phyloP scores from a whole-genome alignment of 306 rosid species.

The Quillaja saponaria region DNA sequence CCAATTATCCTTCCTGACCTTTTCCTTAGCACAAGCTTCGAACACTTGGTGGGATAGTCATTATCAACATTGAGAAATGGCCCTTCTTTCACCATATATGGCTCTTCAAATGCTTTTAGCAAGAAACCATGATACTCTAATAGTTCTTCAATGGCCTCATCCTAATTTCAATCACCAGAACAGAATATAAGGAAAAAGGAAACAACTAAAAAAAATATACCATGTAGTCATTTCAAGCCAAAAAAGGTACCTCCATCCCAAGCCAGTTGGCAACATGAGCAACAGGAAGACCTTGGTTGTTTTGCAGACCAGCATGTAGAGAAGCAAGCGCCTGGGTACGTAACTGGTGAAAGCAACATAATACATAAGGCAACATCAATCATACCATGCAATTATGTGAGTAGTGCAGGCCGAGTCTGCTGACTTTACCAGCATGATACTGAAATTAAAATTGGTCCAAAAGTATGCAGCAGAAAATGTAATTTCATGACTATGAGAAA shows the following conservation, averaged over 20 bases:
- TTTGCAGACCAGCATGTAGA: constrained; percentile 84
- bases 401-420: too few relatives aligned
- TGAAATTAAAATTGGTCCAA: too few relatives aligned
- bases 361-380: constrained; percentile 10
- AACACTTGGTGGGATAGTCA: constrained; percentile 84
- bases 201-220: constrained; percentile 11
- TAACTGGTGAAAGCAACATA: constrained; percentile 56
- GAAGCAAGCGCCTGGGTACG: constrained; percentile 97
- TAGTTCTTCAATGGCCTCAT: constrained; percentile 73
- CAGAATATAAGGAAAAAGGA: neutral
- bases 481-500: too few relatives aligned
- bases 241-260: constrained; percentile 81
- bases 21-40: constrained; percentile 75
- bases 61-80: constrained; percentile 67
- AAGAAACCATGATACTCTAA: constrained; percentile 78
- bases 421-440: too few relatives aligned
- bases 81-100: constrained; percentile 88
- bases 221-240: constrained; percentile 28
- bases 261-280: constrained; percentile 78
- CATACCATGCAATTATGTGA: too few relatives aligned
- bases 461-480: too few relatives aligned
- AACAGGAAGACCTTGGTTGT: constrained; percentile 88
- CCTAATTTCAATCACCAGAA: constrained; percentile 56
- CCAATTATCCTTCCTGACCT: constrained; percentile 58
- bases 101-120: constrained; percentile 69